These are phyloP conservation scores for Pyrrhoderma noxium DNA, from an alignment of 1,284 basidiomycete genomes.

Conservation along the genomic window DNA sequence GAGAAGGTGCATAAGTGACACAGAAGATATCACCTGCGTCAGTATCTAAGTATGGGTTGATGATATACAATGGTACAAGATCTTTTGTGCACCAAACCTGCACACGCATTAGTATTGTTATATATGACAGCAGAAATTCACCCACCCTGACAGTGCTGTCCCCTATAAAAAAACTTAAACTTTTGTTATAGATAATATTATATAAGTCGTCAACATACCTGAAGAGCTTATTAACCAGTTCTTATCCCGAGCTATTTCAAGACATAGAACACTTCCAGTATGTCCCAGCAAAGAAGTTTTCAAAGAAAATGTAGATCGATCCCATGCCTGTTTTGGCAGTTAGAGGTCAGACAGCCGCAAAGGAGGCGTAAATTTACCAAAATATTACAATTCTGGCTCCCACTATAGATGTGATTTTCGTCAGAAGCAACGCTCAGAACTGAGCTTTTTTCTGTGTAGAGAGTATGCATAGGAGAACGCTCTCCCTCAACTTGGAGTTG, in stretches of 20 bases:
- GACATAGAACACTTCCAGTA: slow-evolving; percentile 75
- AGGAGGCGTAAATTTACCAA: slow-evolving; percentile 41
- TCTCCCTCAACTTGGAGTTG: slow-evolving; percentile 3
- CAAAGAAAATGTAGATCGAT: slow-evolving; percentile 60
- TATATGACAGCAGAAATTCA: not conserved
- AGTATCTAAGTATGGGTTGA: slow-evolving; percentile 80
- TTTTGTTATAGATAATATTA: not conserved
- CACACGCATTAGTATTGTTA: slow-evolving; percentile 7
- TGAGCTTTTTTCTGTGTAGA: slow-evolving; percentile 61
- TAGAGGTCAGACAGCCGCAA: not conserved
- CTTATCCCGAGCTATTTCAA: slow-evolving; percentile 71
- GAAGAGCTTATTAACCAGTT: slow-evolving; percentile 85
- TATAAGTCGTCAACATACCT: slow-evolving; percentile 36
- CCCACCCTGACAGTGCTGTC: slow-evolving; percentile 77
- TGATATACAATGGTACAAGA: slow-evolving; percentile 66
- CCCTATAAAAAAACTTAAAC: slow-evolving; percentile 35
- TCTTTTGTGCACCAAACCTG: slow-evolving; percentile 82
- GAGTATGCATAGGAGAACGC: slow-evolving; percentile 39
- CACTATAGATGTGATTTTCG: slow-evolving; percentile 71
- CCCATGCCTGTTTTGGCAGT: slow-evolving; percentile 62
- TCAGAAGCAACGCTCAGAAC: slow-evolving; percentile 74
- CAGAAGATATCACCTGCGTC: slow-evolving; percentile 89
- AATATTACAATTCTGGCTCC: slow-evolving; percentile 73
- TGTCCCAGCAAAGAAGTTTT: slow-evolving; percentile 79
- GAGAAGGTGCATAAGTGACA: slow-evolving; percentile 67